A percentile compares a stretch with the other conserved stretches of the same genome.
phyloP scores from a whole-genome alignment of 2,329 filamentous ascomycete species.

The Clathrospora elynae region DNA sequence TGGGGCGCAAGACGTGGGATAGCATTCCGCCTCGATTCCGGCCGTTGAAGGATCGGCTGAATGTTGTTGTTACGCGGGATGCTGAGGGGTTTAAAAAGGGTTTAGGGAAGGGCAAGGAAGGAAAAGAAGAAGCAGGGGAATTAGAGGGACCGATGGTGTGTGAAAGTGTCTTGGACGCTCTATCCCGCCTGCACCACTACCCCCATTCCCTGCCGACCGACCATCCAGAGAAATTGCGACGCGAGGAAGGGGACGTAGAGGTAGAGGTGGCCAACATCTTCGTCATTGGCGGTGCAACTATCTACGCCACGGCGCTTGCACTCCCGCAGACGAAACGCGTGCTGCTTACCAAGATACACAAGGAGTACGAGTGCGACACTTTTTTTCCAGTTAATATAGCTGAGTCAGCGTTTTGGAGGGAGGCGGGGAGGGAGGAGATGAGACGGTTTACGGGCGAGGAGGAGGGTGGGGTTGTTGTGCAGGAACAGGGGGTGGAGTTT shows the following conservation, averaged over 20 bases:
- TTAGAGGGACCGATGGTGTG: slow-evolving; percentile 59
- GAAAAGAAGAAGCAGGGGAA: too few species aligned
- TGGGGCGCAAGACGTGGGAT: slow-evolving; percentile 98
- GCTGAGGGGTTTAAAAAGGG: slow-evolving; percentile 21
- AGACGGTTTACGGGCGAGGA: slow-evolving; percentile 70
- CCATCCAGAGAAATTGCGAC: neutral
- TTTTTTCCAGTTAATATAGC: slow-evolving; percentile 69
- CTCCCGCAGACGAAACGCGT: slow-evolving; percentile 64
- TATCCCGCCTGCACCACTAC: slow-evolving; percentile 7
- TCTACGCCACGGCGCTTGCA: slow-evolving; percentile 75
- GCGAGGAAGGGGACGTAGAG: slow-evolving; percentile 1
- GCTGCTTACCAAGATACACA: slow-evolving; percentile 70
- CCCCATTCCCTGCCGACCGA: neutral
- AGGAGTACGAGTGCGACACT: slow-evolving; percentile 77
- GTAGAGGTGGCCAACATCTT: slow-evolving; percentile 59
- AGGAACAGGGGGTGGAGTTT: slow-evolving; percentile 69
- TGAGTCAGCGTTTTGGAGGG: slow-evolving; percentile 59
- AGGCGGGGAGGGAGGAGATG: slow-evolving; percentile 59
- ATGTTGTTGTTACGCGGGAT: slow-evolving; percentile 76
- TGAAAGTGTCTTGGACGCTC: slow-evolving; percentile 55
- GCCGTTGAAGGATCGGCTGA: slow-evolving; percentile 78
- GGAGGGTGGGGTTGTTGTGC: slow-evolving; percentile 60
- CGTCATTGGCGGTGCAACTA: slow-evolving; percentile 86
- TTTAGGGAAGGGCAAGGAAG: slow-evolving; percentile 2
- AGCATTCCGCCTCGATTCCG: slow-evolving; percentile 79